Evolutionary conservation across 495 filamentous ascomycete species (phyloP).

Genomic region (Penicilliopsis zonata): DNA sequence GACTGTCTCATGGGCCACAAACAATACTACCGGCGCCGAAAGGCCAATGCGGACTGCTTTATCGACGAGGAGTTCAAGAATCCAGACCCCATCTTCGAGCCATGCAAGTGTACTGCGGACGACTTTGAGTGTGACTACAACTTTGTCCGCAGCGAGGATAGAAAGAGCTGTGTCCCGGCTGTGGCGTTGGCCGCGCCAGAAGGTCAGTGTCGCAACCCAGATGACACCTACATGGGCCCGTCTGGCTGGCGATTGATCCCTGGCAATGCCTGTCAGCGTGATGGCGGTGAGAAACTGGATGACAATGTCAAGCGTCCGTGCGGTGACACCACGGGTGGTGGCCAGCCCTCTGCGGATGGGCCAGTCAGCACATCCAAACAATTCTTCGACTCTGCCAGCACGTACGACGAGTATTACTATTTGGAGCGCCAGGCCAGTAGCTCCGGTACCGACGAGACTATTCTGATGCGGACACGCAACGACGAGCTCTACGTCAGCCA

Average conservation of each 20-base stretch:
- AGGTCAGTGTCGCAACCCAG: conserved; percentile 51
- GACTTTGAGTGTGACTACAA: conserved; percentile 97
- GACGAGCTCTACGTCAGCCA: conserved; percentile 56
- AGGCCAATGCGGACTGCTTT: conserved; percentile 79
- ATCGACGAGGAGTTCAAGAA: conserved; percentile 76
- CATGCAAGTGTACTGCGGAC: conserved; percentile 65
- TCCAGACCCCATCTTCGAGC: conserved; percentile 45
- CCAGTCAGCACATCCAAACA: conserved; percentile 44
- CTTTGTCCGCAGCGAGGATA: conserved; percentile 54
- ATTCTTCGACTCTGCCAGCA: conserved; percentile 43
- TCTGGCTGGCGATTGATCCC: conserved; percentile 91
- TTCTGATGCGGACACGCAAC: conserved; percentile 63
- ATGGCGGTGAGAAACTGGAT: conserved; percentile 32
- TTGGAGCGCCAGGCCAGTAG: conserved; percentile 66
- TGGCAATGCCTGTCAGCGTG: conserved; percentile 70
- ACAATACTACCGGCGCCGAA: conserved; percentile 70
- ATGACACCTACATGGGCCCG: conserved; percentile 63
- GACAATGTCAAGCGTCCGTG: conserved; percentile 37
- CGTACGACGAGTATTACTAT: conserved; percentile 58
- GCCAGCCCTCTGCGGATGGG: conserved; percentile 44
- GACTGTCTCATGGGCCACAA: conserved; percentile 92
- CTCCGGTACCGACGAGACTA: conserved; percentile 59
- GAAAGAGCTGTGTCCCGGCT: conserved; percentile 50
- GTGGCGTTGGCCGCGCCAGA: conserved; percentile 38
- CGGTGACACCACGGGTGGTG: conserved; percentile 24